Percentiles rank a stretch among this genome's conserved stretches.
Evolutionary conservation across 106 monocot species (phyloP).

Genomic region (Platanthera guangdongensis): DNA sequence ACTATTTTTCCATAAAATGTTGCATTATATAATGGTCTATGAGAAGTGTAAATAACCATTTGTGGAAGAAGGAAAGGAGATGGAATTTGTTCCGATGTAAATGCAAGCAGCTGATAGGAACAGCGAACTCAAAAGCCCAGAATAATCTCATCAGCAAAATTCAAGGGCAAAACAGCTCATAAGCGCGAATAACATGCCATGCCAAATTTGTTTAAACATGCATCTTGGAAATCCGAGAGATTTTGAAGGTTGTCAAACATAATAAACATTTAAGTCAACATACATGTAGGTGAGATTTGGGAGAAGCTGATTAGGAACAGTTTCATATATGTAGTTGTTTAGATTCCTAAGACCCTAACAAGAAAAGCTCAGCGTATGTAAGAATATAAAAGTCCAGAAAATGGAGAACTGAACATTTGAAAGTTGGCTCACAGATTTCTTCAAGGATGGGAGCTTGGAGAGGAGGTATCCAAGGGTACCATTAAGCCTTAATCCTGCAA

Average conservation of each 20-base stretch:
- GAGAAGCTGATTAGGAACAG: constrained; percentile 74
- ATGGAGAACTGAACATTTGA: constrained; percentile 5
- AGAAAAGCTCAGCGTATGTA: constrained; percentile 3
- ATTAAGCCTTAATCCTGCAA: constrained; percentile 60
- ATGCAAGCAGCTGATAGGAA: neutral
- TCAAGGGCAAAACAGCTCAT: neutral
- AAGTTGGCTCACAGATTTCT: constrained; percentile 49
- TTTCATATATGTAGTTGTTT: constrained; percentile 65
- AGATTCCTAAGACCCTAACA: constrained; percentile 72
- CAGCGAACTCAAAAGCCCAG: neutral
- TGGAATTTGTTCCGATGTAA: neutral
- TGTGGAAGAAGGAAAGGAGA: no score
- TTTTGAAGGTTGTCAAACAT: constrained; percentile 28
- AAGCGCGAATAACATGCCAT: neutral
- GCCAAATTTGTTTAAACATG: constrained; percentile 1
- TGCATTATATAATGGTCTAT: no score
- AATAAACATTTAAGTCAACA: constrained; percentile 7
- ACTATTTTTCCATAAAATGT: no score
- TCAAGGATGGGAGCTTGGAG: constrained; percentile 57
- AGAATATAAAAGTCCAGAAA: constrained; percentile 1
- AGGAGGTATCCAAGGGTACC: constrained; percentile 76
- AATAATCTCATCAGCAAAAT: neutral
- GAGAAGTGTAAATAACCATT: no score
- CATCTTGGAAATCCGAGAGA: constrained; percentile 66
- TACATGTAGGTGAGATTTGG: constrained; percentile 80